Conservation (phyloP, 2,329 filamentous ascomycete genomes). For the Aureobasidium sp. region DNA sequence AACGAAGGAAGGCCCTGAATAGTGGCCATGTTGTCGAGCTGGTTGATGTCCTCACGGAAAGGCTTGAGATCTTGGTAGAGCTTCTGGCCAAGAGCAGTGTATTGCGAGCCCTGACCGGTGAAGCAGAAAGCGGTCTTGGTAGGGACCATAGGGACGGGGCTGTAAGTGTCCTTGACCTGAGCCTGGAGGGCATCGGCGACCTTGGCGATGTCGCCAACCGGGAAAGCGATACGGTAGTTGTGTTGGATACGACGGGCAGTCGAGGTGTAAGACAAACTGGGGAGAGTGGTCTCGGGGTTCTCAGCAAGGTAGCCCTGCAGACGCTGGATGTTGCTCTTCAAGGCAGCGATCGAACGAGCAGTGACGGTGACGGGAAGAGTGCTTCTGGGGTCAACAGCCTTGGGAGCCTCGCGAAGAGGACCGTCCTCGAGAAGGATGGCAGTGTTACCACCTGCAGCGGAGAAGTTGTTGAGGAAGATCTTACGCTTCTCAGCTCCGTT, state of each 20-base stretch:
- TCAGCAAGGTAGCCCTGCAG: constrained; percentile 38
- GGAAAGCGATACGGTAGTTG: constrained; percentile 43
- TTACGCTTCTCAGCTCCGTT: constrained; percentile 40
- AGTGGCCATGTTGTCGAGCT: constrained; percentile 38
- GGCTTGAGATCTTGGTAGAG: constrained; percentile 40
- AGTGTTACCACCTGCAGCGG: constrained; percentile 46
- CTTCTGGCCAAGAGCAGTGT: constrained; percentile 42
- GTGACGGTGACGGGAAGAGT: constrained; percentile 42
- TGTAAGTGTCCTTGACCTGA: constrained; percentile 42
- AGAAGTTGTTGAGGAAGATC: constrained; percentile 47
- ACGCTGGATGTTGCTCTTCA: constrained; percentile 43
- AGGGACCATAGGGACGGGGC: constrained; percentile 43
- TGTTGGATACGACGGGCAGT: constrained; percentile 46
- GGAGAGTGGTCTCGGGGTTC: constrained; percentile 36
- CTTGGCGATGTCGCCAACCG: constrained; percentile 38
- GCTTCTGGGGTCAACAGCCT: constrained; percentile 35
- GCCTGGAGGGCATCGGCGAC: constrained; percentile 37
- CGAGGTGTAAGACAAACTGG: constrained; percentile 44
- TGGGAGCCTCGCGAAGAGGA: constrained; percentile 34
- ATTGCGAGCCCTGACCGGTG: constrained; percentile 45
- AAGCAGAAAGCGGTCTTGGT: constrained; percentile 44
- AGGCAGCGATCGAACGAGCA: constrained; percentile 41
- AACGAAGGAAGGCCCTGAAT: constrained; percentile 41
- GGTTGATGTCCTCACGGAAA: constrained; percentile 42
- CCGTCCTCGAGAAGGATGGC: constrained; percentile 44